Evolutionary conservation across 2,329 filamentous ascomycete species (phyloP), one percentile per base, ranked within the genome.

Genomic region (Daldinia eschscholtzii): DNA sequence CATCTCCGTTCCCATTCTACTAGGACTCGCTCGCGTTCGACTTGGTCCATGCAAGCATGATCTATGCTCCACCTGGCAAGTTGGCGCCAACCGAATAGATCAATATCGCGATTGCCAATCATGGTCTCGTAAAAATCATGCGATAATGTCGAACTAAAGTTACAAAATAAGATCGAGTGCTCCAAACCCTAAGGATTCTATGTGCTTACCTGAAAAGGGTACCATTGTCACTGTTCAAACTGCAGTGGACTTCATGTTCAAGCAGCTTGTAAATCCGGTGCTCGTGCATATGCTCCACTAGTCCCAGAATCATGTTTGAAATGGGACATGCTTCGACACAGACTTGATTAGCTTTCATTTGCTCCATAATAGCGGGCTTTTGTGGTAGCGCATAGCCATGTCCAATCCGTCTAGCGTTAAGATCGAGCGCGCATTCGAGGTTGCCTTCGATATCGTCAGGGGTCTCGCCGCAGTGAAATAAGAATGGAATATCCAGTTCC

Each of bases 71-170:
- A 91, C 71, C 86, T 79, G 15, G 83, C 83, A 23, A 91, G 83
- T 78, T 93, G 91, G 76, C 91, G 90, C 89, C 91, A 92, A 48
- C 91, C 91, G 70, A 87, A 87, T 0, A 94, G 79, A 18, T 84
- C 87, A 85, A 93, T 92, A 64, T 88, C 85, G 12, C 85, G 82
- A 50, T 88, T 88, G 55, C 91, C 92, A 6, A 92, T 85, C 83
- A 93, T 88, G 65, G 90, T 85, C 76, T 94, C 92, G 76, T 93
- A 93, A 76, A 93, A 93, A 75, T 94, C 92, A 71, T 93, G 90
- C 0, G 89, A 91, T 48, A 93, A 83, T 1, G 89, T 89, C 13
- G 91, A 92, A 70, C 89, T 92, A 64, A 55, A 12, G 26, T 59
- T 30, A 66, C 56, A 15, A 15, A 10, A 73, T 70, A 72, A 41